Conservation (phyloP, 83 land plant species). For the Diphasiastrum complanatum region DNA sequence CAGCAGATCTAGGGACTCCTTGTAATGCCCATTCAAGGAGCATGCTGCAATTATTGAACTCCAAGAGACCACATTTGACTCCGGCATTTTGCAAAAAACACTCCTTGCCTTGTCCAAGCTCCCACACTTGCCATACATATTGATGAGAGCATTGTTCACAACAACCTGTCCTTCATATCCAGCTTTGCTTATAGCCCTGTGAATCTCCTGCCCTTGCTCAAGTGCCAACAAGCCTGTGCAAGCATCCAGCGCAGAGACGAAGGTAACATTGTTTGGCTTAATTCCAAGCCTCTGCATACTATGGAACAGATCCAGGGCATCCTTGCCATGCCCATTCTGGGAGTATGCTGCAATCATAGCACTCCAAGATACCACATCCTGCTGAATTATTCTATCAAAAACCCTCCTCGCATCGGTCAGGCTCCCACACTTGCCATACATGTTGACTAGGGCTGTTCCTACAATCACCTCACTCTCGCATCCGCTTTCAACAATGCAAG, state of each 20-base stretch:
- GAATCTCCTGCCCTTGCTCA: neutral
- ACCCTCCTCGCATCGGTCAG: neutral
- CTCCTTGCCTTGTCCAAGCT: neutral
- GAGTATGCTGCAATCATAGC: neutral
- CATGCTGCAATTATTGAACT: neutral
- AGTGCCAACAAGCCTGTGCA: neutral
- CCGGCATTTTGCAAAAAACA: neutral
- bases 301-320: neutral
- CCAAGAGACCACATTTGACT: constrained; percentile 1
- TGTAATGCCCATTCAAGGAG: neutral
- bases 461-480: neutral
- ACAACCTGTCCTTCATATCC: too few species aligned
- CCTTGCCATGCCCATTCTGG: neutral
- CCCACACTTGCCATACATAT: too few species aligned
- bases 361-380: constrained; percentile 3
- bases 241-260: neutral
- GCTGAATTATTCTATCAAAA: neutral
- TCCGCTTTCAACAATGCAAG: neutral
- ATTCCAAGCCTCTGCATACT: neutral
- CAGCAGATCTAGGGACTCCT: constrained; percentile 5
- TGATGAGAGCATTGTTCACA: too few species aligned
- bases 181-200: neutral
- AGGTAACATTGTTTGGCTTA: neutral
- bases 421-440: neutral
- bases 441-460: constrained; percentile 2